Base-by-base conservation (phyloP, 805 yeast genomes). In the Lipomyces japonicus region DNA sequence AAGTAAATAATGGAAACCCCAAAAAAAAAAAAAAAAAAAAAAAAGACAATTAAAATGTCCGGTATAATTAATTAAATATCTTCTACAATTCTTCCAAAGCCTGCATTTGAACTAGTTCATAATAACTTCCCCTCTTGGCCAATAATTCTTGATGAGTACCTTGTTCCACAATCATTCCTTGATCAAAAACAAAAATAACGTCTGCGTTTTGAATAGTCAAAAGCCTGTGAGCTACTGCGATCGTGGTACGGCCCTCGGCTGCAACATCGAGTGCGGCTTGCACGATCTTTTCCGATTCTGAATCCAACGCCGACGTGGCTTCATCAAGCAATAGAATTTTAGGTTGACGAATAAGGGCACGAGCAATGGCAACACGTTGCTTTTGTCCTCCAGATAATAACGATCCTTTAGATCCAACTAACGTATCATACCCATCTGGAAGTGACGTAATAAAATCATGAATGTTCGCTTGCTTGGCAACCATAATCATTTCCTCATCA, bases 211-310 rank as follows among this genome's bases (percentile, higher is more conserved):
- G 66, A 51, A 81, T 80, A 0, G 86, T 80, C 55, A 76, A 76
- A 68, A 84, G 71, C 61, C 91, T 70, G 65, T 84, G 91, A 12
- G 90, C 90, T 66, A 84, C 82, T 62, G 89, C 84, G 55, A 84
- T 68, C 37, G 84, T 80, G 2, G 90, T 83, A 60, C 89, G 80
- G 26, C 78, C 70, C 14, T 67, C 48, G 57, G 85, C 84, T 58
- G 84, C 86, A 4, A 65, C 68, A 6, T 71, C 71, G 52, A 80
- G 80, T 7, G 88, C 83, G 7, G 68, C 58, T 64, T 84, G 90
- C 49, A 84, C 82, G 63, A 76, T 75, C 10, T 79, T 69, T 66
- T 84, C 91, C 0, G 90, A 83, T 60, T 75, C 78, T 64, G 71
- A 71, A 58, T 76, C 80, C 22, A 76, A 64, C 2, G 80, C 80